A percentile compares a stretch with the other conserved stretches of the same genome.
These are phyloP conservation scores for Larix kaempferi DNA, from an alignment of 75 land plant genomes.

Conservation along the genomic window DNA sequence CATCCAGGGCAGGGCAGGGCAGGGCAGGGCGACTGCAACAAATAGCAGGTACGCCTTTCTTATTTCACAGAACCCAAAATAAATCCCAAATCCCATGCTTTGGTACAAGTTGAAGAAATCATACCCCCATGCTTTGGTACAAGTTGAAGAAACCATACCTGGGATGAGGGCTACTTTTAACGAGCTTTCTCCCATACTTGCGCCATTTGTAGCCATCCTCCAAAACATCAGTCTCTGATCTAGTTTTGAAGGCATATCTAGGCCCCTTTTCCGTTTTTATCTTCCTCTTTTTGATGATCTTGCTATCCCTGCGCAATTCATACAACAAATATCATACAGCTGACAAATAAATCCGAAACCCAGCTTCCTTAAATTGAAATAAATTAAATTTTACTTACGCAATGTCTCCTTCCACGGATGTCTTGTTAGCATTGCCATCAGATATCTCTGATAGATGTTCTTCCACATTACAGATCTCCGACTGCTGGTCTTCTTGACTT, in stretches of 20 bases:
- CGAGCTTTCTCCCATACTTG: slow-evolving; percentile 72
- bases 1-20: background rate
- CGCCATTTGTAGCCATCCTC: slow-evolving; percentile 77
- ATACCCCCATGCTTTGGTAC: slow-evolving; percentile 23
- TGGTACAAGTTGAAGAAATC: background rate
- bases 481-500: background rate
- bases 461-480: background rate
- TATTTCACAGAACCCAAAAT: no score
- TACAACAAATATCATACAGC: background rate
- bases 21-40: background rate
- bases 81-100: no score
- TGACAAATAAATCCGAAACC: background rate
- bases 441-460: background rate
- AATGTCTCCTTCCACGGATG: background rate
- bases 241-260: slow-evolving; percentile 45
- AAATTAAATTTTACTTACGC: background rate
- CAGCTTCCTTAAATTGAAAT: background rate
- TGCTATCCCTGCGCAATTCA: background rate
- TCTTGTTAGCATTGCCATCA: background rate
- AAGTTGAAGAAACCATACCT: slow-evolving; percentile 31
- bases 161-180: slow-evolving; percentile 70
- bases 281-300: slow-evolving; percentile 11
- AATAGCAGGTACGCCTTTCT: no score
- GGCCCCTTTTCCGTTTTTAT: slow-evolving; percentile 15
- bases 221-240: slow-evolving; percentile 48